Evolutionary conservation across 2,329 filamentous ascomycete species (phyloP), one percentile per base, ranked within the genome.

Genomic region (Cladosporium sp.): DNA sequence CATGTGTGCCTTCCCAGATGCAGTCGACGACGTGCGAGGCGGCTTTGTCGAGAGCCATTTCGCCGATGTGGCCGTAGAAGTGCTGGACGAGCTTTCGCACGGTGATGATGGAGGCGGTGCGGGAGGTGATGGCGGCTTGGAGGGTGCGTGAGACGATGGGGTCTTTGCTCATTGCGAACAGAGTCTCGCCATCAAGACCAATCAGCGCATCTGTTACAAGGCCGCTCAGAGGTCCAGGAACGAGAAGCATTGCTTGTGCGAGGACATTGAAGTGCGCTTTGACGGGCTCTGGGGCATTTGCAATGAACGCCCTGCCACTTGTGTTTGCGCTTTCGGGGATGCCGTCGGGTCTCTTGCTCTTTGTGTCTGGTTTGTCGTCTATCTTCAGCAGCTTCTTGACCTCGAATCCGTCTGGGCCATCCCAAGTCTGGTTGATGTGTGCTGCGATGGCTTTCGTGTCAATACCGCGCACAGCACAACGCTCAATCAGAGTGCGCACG

Each of bases 401-500:
- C 65, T 72, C 84, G 72, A 72, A 78, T 60, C 61, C 79, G n/a
- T 77, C 70, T n/a, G 70, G 64, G 1, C 71, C 74, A 47, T 78
- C 77, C 67, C 84, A 86, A 28, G 81, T 78, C 19, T 81, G 76
- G 60, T 84, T 80, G 9, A 90, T 75, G 40, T 82, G 76, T 35
- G 75, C 74, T 4, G 82, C 80, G 55, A 89, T 78, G 7, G 77
- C 77, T 36, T 77, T 73, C 1, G 79, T 80, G 65, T 87, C 78
- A 22, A 85, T 78, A 3, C 77, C 78, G 57, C 93, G 86, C 9
- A 86, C 84, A 4, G 84, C 76, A 69, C 90, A 96, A 61, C 93
- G 83, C 71, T 97, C 91, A 60, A 97, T 87, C 3, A 97, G 76
- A 0, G 87, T 86, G 69, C 87, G 89, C 65, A 97, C 83, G 10